phyloP scores from a whole-genome alignment of 768 basidiomycete genomes.

The Tricholoma sp. region DNA sequence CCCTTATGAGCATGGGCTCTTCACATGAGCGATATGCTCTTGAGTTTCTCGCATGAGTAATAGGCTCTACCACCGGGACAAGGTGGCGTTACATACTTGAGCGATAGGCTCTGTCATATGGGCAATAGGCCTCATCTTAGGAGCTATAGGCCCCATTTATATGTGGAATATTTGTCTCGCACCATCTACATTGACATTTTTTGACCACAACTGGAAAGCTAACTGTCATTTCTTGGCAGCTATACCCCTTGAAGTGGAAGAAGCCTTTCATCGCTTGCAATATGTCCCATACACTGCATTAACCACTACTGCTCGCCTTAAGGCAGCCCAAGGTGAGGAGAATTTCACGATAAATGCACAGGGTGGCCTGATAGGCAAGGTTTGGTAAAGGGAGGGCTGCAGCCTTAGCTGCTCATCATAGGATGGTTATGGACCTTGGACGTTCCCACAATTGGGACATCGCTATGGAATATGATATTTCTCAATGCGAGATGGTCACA shows the following conservation, averaged over 20 bases:
- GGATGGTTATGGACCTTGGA: no score
- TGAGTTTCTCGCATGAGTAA: background rate
- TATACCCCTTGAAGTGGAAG: background rate
- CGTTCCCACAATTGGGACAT: no score
- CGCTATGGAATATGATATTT: no score
- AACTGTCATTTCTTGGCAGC: background rate
- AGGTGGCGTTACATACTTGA: background rate
- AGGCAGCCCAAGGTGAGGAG: no score
- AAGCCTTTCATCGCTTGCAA: background rate
- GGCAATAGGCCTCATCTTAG: background rate
- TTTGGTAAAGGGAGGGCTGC: no score
- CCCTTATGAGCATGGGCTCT: background rate
- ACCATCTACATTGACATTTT: background rate
- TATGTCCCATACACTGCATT: background rate
- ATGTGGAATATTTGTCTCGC: background rate
- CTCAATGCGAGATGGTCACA: no score
- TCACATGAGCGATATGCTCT: background rate
- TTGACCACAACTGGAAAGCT: no score
- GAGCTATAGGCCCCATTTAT: background rate
- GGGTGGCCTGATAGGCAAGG: no score
- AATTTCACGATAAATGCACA: no score
- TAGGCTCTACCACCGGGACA: background rate
- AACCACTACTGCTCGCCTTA: background rate
- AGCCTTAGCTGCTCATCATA: no score
- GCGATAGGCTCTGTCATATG: background rate